Evolutionary conservation across 257 asterid genomes (phyloP).

Genomic region (Petunia axillaris): DNA sequence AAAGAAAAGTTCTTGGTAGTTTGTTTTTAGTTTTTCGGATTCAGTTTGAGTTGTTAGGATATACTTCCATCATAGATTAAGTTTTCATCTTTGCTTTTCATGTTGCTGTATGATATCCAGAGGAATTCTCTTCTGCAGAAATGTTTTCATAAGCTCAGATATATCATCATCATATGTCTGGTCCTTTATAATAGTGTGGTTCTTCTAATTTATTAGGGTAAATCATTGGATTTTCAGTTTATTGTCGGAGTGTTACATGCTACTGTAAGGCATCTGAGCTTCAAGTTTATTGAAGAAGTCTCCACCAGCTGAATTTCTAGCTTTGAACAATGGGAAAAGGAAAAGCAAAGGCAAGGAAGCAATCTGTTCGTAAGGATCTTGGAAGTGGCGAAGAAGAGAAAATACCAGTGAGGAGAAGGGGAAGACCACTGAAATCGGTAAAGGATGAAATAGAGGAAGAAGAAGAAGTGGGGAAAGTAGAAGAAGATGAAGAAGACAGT

Average conservation of each 20-base stretch:
- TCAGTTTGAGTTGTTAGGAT: no score
- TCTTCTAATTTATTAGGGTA: no score
- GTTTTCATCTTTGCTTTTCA: no score
- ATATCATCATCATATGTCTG: no score
- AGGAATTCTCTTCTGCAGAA: no score
- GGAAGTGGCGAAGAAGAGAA: slow-evolving; percentile 80
- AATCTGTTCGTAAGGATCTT: slow-evolving; percentile 45
- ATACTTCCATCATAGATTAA: no score
- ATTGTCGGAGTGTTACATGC: not conserved
- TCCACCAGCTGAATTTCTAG: slow-evolving; percentile 14
- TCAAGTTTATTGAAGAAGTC: not conserved
- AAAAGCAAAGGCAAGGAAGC: slow-evolving; percentile 25
- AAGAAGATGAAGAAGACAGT: slow-evolving; percentile 49
- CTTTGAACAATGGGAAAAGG: slow-evolving; percentile 67
- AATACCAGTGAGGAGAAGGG: slow-evolving; percentile 60
- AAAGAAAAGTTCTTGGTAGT: not conserved
- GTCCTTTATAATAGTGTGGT: no score
- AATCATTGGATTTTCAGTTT: no score
- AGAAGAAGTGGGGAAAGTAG: slow-evolving; percentile 56
- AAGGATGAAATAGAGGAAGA: slow-evolving; percentile 57
- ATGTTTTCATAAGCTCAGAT: no score
- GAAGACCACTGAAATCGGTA: slow-evolving; percentile 65
- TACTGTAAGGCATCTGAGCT: no score
- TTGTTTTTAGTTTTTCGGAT: not conserved
- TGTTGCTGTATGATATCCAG: no score